Evolutionary conservation across 148 eudicot species (phyloP).

Genomic region (Gaultheria prostrata): DNA sequence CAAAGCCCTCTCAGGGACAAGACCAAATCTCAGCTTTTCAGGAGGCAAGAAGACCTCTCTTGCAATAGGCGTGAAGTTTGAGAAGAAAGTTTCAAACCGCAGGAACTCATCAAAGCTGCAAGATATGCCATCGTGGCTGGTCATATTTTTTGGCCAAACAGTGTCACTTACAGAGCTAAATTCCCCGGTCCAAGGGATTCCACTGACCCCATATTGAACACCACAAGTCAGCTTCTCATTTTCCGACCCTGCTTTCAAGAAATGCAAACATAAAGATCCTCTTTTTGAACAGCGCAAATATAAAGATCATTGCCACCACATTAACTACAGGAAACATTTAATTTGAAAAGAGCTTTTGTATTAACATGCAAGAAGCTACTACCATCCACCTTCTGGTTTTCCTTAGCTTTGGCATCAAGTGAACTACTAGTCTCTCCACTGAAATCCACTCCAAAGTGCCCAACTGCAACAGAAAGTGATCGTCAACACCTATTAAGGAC

Average conservation of each 20-base stretch:
- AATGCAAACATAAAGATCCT: conserved; percentile 5
- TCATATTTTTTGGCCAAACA: conserved; percentile 30
- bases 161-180: conserved; percentile 42
- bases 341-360: conserved; percentile 12
- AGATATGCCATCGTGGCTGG: conserved; percentile 32
- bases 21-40: conserved; percentile 68
- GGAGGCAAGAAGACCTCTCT: conserved; percentile 75
- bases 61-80: conserved; percentile 44
- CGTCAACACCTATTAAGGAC: conserved; percentile 18
- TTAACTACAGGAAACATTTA: conserved; percentile 15
- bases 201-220: conserved; percentile 37
- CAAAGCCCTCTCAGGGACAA: conserved; percentile 56
- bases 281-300: background rate
- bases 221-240: conserved; percentile 47
- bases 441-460: conserved; percentile 25
- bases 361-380: conserved; percentile 34
- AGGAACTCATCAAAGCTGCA: conserved; percentile 58
- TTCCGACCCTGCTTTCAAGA: conserved; percentile 39
- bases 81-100: conserved; percentile 54
- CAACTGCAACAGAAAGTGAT: conserved; percentile 42
- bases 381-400: conserved; percentile 54
- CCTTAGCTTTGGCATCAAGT: conserved; percentile 32
- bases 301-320: conserved; percentile 12
- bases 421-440: conserved; percentile 46
- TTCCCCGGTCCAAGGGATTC: conserved; percentile 47